Conservation (phyloP, 805 yeast species). For the Barnettozyma sucrosica region DNA sequence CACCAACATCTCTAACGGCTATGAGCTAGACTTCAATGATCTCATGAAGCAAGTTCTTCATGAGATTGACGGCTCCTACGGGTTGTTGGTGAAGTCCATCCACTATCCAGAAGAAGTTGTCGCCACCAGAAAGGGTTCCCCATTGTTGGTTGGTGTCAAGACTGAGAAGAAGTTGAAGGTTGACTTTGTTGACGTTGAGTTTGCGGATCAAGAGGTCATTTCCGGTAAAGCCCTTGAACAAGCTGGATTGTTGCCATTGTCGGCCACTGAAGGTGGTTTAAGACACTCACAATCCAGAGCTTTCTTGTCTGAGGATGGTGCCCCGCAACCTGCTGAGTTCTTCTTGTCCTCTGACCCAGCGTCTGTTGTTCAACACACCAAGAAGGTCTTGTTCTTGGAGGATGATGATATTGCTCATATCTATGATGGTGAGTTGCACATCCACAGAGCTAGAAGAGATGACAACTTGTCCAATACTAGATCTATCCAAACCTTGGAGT, state of each 20-base stretch:
- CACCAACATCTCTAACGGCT: constrained; percentile 63
- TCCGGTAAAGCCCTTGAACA: constrained; percentile 19
- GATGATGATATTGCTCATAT: constrained; percentile 99
- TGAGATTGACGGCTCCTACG: constrained; percentile 97
- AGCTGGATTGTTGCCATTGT: constrained; percentile 43
- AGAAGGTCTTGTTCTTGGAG: constrained; percentile 91
- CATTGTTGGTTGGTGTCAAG: constrained; percentile 93
- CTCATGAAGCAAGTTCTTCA: constrained; percentile 86
- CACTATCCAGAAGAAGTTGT: constrained; percentile 95
- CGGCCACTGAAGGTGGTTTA: constrained; percentile 49
- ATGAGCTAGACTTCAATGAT: constrained; percentile 81
- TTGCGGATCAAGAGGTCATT: constrained; percentile 44
- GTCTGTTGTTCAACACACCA: constrained; percentile 93
- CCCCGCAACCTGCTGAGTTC: constrained; percentile 91
- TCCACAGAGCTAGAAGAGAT: constrained; percentile 88
- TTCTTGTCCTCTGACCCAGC: constrained; percentile 96
- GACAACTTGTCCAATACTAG: constrained; percentile 90
- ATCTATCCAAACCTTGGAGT: constrained; percentile 92
- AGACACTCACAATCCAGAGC: constrained; percentile 96
- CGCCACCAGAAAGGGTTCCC: constrained; percentile 98
- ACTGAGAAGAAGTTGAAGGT: constrained; percentile 93
- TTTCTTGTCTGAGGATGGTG: constrained; percentile 87
- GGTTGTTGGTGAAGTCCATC: constrained; percentile 83
- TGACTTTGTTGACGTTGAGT: constrained; percentile 97
- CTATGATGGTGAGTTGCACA: constrained; percentile 96